A percentile compares a stretch with the other conserved stretches of the same genome.
These are phyloP conservation scores for Gymnopilus junonius DNA, from an alignment of 768 basidiomycete species.

Conservation along the genomic window DNA sequence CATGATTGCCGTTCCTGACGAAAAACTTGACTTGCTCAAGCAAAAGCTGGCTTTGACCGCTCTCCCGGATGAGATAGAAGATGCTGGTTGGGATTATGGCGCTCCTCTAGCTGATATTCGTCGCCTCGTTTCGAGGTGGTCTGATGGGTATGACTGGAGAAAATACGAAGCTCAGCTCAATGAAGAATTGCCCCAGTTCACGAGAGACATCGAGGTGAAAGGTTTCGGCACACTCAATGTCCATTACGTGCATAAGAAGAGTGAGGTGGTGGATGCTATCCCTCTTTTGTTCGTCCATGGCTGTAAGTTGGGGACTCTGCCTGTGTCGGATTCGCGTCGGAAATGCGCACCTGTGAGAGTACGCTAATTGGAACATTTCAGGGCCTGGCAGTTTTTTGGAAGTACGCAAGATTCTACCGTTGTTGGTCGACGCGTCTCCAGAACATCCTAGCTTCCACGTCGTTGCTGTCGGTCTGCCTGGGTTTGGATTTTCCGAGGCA, in stretches of 20 bases:
- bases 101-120: constrained; percentile 51
- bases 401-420: constrained; percentile 58
- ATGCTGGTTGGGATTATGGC: constrained; percentile 56
- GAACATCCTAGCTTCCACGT: constrained; percentile 64
- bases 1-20: constrained; percentile 50
- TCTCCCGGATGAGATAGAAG: constrained; percentile 63
- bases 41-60: constrained; percentile 50
- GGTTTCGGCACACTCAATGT: constrained; percentile 49
- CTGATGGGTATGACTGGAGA: constrained; percentile 58
- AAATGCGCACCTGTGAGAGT: neutral
- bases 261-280: constrained; percentile 47
- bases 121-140: constrained; percentile 52
- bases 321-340: neutral
- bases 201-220: constrained; percentile 52
- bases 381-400: constrained; percentile 54
- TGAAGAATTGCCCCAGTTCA: constrained; percentile 57
- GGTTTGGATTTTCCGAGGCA: constrained; percentile 64
- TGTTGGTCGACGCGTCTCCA: constrained; percentile 46
- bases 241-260: constrained; percentile 64
- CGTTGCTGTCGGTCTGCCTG: constrained; percentile 61
- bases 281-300: constrained; percentile 53
- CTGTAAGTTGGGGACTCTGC: constrained; percentile 37
- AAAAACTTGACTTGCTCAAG: constrained; percentile 42
- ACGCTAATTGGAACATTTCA: neutral
- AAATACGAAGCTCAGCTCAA: constrained; percentile 55